A percentile compares a stretch with the other conserved stretches of the same genome.
Evolutionary conservation across 139 green algal species (phyloP).

Genomic region (Helicosporidium sp.): DNA sequence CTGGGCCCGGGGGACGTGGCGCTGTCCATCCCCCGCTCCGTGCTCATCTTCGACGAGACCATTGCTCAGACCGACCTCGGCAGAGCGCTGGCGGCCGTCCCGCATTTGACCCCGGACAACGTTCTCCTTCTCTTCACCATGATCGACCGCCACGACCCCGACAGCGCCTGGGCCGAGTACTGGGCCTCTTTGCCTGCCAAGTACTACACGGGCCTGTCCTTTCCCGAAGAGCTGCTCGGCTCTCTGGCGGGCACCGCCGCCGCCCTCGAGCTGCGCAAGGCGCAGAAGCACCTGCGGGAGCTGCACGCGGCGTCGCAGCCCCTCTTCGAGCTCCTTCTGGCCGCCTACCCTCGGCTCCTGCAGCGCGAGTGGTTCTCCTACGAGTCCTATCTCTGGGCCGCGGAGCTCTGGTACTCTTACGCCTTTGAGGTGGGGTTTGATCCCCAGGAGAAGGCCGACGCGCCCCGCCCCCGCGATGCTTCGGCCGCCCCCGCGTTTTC

Average conservation of each 20-base stretch:
- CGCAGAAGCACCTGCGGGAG: slow-evolving; percentile 26
- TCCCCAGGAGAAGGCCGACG: background rate
- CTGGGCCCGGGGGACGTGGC: slow-evolving; percentile 18
- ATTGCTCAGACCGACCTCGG: slow-evolving; percentile 32
- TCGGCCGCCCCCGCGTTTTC: background rate
- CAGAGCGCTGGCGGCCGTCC: slow-evolving; percentile 20
- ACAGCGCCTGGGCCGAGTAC: slow-evolving; percentile 21
- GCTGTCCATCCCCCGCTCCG: slow-evolving; percentile 19
- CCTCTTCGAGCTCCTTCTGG: slow-evolving; percentile 24
- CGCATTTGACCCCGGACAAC: slow-evolving; percentile 25
- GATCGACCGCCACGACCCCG: slow-evolving; percentile 31
- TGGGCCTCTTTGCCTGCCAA: slow-evolving; percentile 27
- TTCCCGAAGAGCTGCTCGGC: slow-evolving; percentile 6
- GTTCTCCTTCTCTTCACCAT: slow-evolving; percentile 45
- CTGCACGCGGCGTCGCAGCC: slow-evolving; percentile 18
- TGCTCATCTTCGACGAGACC: slow-evolving; percentile 35
- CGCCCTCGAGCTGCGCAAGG: slow-evolving; percentile 12
- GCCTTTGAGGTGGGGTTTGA: slow-evolving; percentile 5
- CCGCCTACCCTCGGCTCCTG: slow-evolving; percentile 33
- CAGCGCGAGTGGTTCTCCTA: slow-evolving; percentile 28
- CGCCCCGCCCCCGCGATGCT: too few species aligned
- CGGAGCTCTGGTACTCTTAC: slow-evolving; percentile 37
- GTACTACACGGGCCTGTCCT: slow-evolving; percentile 31
- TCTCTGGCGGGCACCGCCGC: slow-evolving; percentile 18
- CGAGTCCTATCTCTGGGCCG: slow-evolving; percentile 39